Percentiles rank a stretch among this genome's conserved stretches.
Conservation (phyloP, 495 filamentous ascomycete genomes). For the Xylaria acuta region DNA sequence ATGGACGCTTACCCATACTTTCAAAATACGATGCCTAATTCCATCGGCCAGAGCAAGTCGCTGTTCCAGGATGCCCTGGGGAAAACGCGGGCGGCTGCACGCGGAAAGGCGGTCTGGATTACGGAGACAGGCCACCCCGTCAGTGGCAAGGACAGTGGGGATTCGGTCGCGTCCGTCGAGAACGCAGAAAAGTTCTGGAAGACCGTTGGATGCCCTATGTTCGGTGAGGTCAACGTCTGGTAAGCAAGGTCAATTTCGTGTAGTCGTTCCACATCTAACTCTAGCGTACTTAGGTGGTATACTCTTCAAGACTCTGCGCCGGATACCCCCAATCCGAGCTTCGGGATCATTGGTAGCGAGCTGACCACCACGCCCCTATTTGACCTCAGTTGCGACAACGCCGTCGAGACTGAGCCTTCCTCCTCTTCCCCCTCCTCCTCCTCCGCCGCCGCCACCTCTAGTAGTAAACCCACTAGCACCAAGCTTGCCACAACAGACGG, state of each 20-base stretch:
- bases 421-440: constrained; percentile 30
- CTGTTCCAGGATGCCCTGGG: constrained; percentile 69
- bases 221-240: constrained; percentile 70
- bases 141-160: constrained; percentile 63
- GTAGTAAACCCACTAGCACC: constrained; percentile 10
- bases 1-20: constrained; percentile 80
- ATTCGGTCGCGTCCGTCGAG: constrained; percentile 65
- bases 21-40: constrained; percentile 72
- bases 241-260: constrained; percentile 38
- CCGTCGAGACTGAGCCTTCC: constrained; percentile 22
- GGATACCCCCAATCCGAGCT: constrained; percentile 67
- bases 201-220: constrained; percentile 73
- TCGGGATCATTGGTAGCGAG: constrained; percentile 61
- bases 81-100: constrained; percentile 62
- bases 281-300: constrained; percentile 20
- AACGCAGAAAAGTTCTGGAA: constrained; percentile 85
- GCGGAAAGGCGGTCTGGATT: constrained; percentile 79
- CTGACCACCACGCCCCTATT: constrained; percentile 63
- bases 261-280: background rate
- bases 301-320: constrained; percentile 70
- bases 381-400: constrained; percentile 63
- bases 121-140: constrained; percentile 92
- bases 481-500: background rate
- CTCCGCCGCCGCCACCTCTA: background rate
- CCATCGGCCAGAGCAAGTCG: constrained; percentile 62